Evolutionary conservation across 176 grass and related monocot genomes (phyloP), one percentile per base, ranked within the genome.

Genomic region (Pontederia crassipes): DNA sequence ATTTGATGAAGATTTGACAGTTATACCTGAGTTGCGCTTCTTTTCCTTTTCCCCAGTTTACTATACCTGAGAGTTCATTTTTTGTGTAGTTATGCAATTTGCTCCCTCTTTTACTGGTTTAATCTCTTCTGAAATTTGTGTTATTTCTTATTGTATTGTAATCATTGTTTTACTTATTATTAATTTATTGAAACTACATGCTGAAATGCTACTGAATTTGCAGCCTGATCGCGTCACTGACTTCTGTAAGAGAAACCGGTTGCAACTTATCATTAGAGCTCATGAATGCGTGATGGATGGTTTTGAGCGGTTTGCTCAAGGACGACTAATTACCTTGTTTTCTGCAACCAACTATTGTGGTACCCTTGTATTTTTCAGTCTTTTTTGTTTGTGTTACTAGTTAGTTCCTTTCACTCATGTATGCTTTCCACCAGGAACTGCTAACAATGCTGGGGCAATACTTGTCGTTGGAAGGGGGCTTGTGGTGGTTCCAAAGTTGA

Each of bases 231-330:
- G 87, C 67, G 87, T 92, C 47, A 74, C 93, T 17, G 93, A 92
- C 18, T 97, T 97, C 63, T 97, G 93, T 65, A 97, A 97, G 73
- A 81, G 93, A 55, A 97, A 97, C 63, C 91, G 83, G 79, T 68
- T 97, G 48, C 93, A 97, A 29, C 78, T 97, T 48, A 97, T 92
- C 56, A 92, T 97, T 74, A 88, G 87, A 78, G 93, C 93, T 61
- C 93, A 91, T 76, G 93, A 97, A 52, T 97, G 93, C 78, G 93
- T 97, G 47, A 97, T 97, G 93, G 93, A 97, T 91, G 93, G 93
- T 46, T 97, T 97, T 67, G 93, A 97, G 70, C 87, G 93, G 58
- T 97, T 97, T 57, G 93, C 93, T 45, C 84, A 88, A 55, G 93
- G 93, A 24, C 93, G 88, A 58, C 51, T 97, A 48, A 97, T 97